These are phyloP conservation scores for Citrus mangshanensis DNA, from an alignment of 345 rosid species.

Conservation along the genomic window DNA sequence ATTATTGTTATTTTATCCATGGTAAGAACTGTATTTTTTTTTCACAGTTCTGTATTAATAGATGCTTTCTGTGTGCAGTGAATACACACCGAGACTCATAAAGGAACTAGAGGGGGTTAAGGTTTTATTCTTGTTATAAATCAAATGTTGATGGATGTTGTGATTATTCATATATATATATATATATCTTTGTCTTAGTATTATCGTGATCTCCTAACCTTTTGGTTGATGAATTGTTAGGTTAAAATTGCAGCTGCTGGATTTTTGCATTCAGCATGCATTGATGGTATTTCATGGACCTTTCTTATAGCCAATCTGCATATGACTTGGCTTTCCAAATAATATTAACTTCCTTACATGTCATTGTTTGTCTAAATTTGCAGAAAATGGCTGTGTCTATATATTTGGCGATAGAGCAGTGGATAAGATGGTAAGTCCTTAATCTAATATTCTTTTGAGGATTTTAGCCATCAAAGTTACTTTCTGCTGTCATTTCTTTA, in stretches of 20 bases:
- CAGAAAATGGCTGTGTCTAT: constrained; percentile 78
- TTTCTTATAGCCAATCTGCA: constrained; percentile 7
- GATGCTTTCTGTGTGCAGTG: constrained; percentile 53
- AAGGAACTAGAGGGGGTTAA: constrained; percentile 79
- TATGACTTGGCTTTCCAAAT: background rate
- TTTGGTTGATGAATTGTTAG: constrained; percentile 33
- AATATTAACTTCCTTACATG: constrained; percentile 1
- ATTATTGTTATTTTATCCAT: background rate
- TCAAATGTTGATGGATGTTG: constrained; percentile 9
- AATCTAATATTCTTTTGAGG: constrained; percentile 7
- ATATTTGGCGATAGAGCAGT: constrained; percentile 72
- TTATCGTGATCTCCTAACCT: constrained; percentile 23
- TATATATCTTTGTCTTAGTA: constrained; percentile 5
- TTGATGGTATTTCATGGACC: constrained; percentile 54
- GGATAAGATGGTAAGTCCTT: constrained; percentile 44
- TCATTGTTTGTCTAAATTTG: constrained; percentile 25
- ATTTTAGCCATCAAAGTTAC: background rate
- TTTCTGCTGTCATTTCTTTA: background rate
- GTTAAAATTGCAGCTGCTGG: constrained; percentile 82
- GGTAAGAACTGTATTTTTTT: background rate
- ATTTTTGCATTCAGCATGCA: constrained; percentile 81
- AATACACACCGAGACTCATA: constrained; percentile 88
- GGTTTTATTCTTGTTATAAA: constrained; percentile 30
- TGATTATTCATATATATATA: constrained; percentile 3
- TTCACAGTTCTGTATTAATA: background rate